Conservation (phyloP, 1,284 basidiomycete genomes). For the Fomitopsis palustris region DNA sequence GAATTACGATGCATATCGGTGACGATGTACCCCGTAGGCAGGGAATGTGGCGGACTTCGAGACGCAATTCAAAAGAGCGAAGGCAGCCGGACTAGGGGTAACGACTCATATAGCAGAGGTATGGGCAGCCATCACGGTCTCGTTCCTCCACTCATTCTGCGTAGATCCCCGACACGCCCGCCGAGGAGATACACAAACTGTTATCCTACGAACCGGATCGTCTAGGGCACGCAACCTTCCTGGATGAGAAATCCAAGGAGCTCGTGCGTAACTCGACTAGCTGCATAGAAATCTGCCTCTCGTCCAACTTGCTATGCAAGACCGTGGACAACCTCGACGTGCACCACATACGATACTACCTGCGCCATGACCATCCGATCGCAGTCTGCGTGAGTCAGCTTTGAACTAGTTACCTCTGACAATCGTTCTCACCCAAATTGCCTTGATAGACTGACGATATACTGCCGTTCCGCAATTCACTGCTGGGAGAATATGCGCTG, state of each 20-base stretch:
- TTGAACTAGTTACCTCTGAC: neutral
- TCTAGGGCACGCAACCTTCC: conserved; percentile 80
- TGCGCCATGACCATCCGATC: conserved; percentile 62
- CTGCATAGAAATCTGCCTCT: conserved; percentile 79
- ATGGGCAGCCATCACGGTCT: neutral
- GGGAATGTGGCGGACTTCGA: conserved; percentile 56
- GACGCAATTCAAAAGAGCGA: conserved; percentile 51
- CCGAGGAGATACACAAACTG: conserved; percentile 59
- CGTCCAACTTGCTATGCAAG: conserved; percentile 78
- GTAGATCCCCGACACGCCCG: conserved; percentile 48
- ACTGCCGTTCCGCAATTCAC: conserved; percentile 70
- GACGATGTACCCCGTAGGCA: conserved; percentile 28
- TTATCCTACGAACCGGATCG: conserved; percentile 65
- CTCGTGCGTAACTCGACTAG: conserved; percentile 51
- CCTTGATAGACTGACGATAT: conserved; percentile 71
- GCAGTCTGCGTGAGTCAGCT: conserved; percentile 65
- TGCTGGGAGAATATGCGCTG: conserved; percentile 74
- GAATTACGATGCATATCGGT: neutral
- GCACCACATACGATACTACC: conserved; percentile 71
- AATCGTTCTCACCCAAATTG: neutral
- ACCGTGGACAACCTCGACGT: conserved; percentile 60
- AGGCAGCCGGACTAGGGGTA: conserved; percentile 55
- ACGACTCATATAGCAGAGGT: conserved; percentile 85
- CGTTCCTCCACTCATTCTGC: neutral
- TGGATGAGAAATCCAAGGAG: conserved; percentile 56